Conservation (phyloP, 352 stramenopile species). For the Phytophthora gonapodyides region DNA sequence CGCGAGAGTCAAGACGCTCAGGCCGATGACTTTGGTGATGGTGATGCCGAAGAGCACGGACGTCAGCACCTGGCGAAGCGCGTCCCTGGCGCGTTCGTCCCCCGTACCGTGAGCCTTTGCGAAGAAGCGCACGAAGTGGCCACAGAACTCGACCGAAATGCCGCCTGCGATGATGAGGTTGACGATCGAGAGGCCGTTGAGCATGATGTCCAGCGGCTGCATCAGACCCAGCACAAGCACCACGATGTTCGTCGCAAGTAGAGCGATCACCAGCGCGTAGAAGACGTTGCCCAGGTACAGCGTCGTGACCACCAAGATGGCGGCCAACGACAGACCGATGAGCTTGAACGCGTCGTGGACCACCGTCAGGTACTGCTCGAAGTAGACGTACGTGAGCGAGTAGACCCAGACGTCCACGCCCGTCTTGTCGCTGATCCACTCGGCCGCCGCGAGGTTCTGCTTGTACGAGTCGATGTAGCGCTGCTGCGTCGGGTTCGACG, state of each 20-base stretch:
- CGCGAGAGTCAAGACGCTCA: slow-evolving; percentile 79
- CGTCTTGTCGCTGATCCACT: slow-evolving; percentile 65
- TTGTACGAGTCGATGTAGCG: slow-evolving; percentile 68
- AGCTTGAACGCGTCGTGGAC: slow-evolving; percentile 55
- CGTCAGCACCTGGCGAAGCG: slow-evolving; percentile 61
- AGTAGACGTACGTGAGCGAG: slow-evolving; percentile 64
- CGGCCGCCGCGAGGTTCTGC: slow-evolving; percentile 49
- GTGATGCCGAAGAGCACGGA: slow-evolving; percentile 88
- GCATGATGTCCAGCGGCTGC: slow-evolving; percentile 61
- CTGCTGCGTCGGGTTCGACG: slow-evolving; percentile 59
- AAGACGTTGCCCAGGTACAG: slow-evolving; percentile 56
- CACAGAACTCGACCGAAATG: slow-evolving; percentile 83
- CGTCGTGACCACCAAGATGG: slow-evolving; percentile 60
- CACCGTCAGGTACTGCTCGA: slow-evolving; percentile 71
- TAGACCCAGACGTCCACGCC: slow-evolving; percentile 65
- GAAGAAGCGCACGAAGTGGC: slow-evolving; percentile 80
- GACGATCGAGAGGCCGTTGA: slow-evolving; percentile 87
- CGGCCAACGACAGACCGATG: slow-evolving; percentile 47
- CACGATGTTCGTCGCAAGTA: slow-evolving; percentile 58
- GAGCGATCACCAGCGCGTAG: slow-evolving; percentile 46
- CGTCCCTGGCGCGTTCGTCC: slow-evolving; percentile 52
- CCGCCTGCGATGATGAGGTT: slow-evolving; percentile 86
- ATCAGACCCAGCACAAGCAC: slow-evolving; percentile 61
- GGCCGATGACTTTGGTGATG: slow-evolving; percentile 84
- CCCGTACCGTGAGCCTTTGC: slow-evolving; percentile 41